Evolutionary conservation across 2,329 filamentous ascomycete species (phyloP).

Genomic region (Clonostachys solani): DNA sequence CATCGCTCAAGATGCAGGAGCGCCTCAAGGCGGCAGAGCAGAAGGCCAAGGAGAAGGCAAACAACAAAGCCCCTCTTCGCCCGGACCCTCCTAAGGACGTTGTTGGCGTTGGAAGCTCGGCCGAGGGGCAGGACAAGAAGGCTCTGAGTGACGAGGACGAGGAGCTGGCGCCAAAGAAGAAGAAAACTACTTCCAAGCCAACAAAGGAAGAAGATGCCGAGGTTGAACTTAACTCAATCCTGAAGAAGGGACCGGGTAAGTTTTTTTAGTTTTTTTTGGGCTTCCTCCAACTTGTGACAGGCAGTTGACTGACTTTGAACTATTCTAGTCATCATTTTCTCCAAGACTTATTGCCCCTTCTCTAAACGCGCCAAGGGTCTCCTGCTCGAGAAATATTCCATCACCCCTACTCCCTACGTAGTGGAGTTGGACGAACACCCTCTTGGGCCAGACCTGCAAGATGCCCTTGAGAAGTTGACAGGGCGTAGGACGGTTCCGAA

Average conservation of each 20-base stretch:
- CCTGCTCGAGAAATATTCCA: constrained; percentile 78
- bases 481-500: constrained; percentile 88
- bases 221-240: constrained; percentile 68
- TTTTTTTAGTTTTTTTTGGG: constrained; percentile 5
- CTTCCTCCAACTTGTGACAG: background rate
- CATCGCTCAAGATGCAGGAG: constrained; percentile 48
- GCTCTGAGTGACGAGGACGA: constrained; percentile 16
- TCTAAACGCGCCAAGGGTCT: constrained; percentile 83
- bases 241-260: constrained; percentile 82
- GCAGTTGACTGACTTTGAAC: constrained; percentile 1
- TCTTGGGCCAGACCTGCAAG: constrained; percentile 70
- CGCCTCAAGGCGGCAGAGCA: constrained; percentile 66
- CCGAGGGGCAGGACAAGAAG: constrained; percentile 42
- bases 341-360: constrained; percentile 86
- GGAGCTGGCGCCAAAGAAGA: constrained; percentile 27
- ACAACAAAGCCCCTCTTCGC: constrained; percentile 59
- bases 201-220: constrained; percentile 61
- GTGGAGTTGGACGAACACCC: constrained; percentile 86
- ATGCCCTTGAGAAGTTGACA: constrained; percentile 66
- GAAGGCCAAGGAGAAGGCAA: constrained; percentile 63
- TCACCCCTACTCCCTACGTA: constrained; percentile 77
- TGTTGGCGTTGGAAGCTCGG: constrained; percentile 55
- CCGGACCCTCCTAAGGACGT: constrained; percentile 55
- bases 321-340: constrained; percentile 82
- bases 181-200: constrained; percentile 9